Percentiles rank a stretch among this genome's conserved stretches.
Conservation (phyloP, 2,329 filamentous ascomycete genomes). For the Fusarium chlamydosporum region DNA sequence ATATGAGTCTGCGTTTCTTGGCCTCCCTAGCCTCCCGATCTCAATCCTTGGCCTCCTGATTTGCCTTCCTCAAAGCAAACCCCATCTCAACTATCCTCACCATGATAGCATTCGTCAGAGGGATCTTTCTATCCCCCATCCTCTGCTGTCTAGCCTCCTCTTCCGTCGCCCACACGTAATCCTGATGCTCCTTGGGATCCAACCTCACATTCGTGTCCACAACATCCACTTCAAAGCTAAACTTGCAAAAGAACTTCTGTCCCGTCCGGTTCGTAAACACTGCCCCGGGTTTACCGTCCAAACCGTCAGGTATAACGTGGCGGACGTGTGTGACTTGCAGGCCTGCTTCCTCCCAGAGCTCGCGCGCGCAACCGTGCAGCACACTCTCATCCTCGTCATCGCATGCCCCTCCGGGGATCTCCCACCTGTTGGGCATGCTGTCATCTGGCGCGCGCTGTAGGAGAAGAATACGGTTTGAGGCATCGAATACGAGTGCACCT, state of each 20-base stretch:
- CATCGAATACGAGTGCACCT: conserved; percentile 56
- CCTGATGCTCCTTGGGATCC: conserved; percentile 60
- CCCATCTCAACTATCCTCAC: conserved; percentile 51
- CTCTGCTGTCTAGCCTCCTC: conserved; percentile 54
- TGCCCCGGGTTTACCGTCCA: conserved; percentile 39
- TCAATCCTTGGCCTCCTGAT: conserved; percentile 4
- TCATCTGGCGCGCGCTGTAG: conserved; percentile 63
- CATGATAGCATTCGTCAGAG: conserved; percentile 52
- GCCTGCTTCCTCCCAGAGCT: conserved; percentile 65
- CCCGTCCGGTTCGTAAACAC: conserved; percentile 56
- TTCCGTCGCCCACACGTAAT: conserved; percentile 58
- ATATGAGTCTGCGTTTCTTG: not conserved
- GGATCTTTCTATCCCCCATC: conserved; percentile 51
- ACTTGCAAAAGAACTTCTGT: conserved; percentile 51
- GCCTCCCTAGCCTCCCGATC: not conserved
- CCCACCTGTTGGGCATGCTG: conserved; percentile 63
- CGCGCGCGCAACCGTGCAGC: conserved; percentile 61
- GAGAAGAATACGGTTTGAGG: conserved; percentile 57
- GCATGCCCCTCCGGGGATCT: conserved; percentile 64
- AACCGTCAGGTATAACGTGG: conserved; percentile 51
- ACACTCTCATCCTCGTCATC: conserved; percentile 60
- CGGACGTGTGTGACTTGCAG: conserved; percentile 53
- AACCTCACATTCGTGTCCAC: conserved; percentile 50
- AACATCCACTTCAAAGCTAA: conserved; percentile 58
- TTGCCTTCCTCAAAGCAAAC: conserved; percentile 49